Percentiles rank a stretch among this genome's conserved stretches.
Conservation (phyloP, 306 rosid genomes). For the Begonia peltatifolia region DNA sequence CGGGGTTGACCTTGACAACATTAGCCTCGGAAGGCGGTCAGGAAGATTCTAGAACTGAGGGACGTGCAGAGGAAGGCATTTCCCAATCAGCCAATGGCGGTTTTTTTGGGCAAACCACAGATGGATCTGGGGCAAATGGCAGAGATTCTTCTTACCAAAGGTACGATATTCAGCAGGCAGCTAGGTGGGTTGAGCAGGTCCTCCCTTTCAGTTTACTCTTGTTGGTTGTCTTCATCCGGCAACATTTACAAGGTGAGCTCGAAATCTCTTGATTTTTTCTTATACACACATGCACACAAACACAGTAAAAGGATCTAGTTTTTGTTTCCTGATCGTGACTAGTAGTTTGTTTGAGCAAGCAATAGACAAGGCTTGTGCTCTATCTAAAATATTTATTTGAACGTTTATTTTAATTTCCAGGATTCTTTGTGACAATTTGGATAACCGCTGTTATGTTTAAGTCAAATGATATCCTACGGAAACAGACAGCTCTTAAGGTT, state of each 20-base stretch:
- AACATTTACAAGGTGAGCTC: conserved; percentile 67
- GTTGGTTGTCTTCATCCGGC: conserved; percentile 70
- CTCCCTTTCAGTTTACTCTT: conserved; percentile 71
- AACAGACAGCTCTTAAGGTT: conserved; percentile 94
- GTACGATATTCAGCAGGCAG: conserved; percentile 61
- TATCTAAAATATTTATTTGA: too few species aligned
- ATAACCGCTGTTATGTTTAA: conserved; percentile 78
- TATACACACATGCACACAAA: too few species aligned
- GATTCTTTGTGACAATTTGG: conserved; percentile 73
- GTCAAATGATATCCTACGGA: conserved; percentile 73
- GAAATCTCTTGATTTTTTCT: neutral
- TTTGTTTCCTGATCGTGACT: too few species aligned
- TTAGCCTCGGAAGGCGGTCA: conserved; percentile 15
- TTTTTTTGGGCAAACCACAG: conserved; percentile 33
- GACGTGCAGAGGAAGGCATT: conserved; percentile 31
- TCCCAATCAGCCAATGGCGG: conserved; percentile 22
- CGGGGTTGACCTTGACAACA: conserved; percentile 14
- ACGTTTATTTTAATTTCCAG: conserved; percentile 9
- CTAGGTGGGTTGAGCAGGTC: conserved; percentile 66
- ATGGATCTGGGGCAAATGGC: conserved; percentile 38
- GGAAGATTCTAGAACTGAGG: conserved; percentile 21
- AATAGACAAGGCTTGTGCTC: too few species aligned
- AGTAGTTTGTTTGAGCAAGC: too few species aligned
- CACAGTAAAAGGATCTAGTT: too few species aligned
- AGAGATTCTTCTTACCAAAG: conserved; percentile 56